Evolutionary conservation across 140 eudicot species (phyloP), one percentile per base, ranked within the genome.

Genomic region (Artemisia princeps): DNA sequence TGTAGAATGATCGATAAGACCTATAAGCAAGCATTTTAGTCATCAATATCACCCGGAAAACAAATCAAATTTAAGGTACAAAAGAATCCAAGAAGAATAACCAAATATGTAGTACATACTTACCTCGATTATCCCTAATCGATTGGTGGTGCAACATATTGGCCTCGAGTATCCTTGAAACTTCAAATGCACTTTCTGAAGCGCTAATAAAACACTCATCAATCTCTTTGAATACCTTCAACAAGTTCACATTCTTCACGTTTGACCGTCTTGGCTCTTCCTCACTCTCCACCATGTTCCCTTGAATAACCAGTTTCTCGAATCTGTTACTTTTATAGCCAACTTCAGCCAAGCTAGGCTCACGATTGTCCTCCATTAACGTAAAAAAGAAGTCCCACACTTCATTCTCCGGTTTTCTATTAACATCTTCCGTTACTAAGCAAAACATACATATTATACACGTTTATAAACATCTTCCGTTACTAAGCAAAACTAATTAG

Each of bases 131-230:
- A 64, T 83, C 83, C 86, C 46, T 74, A 82, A 69, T 75, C 6
- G 90, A 84, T 68, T 86, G 83, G 70, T 78, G 80, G 62, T 86
- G 86, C 82, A 86, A 76, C 61, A 84, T 69, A 68, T 77, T 76
- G 22, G 79, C 94, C 71, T 86, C 90, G 17, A 84, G 87, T 78
- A 82, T 74, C 74, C 80, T 80, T 1, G 86, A 87, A 55, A 87
- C 88, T 53, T 90, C 79, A 59, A 62, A 71, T 11, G 86, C 84
- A 82, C 94, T 78, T 65, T 84, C 69, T 0, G 94, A 90, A 70
- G 90, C 89, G 75, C 76, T 78, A 10, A 89, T 72, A 65, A 87
- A 89, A 80, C 84, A 69, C 61, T 86, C 89, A 71, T 80, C 95
- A 71, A 84, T 75, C 6, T 80, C 85, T 14, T 5, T 65, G 48